phyloP scores from a whole-genome alignment of 352 stramenopile species.

The Phytophthora meadii region DNA sequence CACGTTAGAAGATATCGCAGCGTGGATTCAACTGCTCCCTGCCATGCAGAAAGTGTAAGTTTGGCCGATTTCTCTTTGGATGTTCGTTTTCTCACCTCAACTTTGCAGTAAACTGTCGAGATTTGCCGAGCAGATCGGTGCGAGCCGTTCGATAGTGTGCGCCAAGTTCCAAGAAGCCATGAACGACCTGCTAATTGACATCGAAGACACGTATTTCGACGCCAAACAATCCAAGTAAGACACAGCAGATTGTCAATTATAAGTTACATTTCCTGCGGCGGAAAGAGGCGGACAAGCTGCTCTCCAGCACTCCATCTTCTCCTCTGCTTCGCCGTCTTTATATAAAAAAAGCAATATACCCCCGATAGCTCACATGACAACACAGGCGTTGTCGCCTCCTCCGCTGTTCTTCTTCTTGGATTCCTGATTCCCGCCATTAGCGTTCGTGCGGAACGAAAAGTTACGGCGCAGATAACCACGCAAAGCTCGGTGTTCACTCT shows the following conservation, averaged over 20 bases:
- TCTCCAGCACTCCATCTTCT: constrained; percentile 15
- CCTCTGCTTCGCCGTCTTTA: constrained; percentile 18
- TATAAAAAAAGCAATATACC: constrained; percentile 33
- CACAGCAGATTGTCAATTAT: constrained; percentile 26
- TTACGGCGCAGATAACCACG: constrained; percentile 84
- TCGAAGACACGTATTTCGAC: constrained; percentile 69
- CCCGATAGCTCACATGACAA: constrained; percentile 58
- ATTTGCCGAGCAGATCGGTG: constrained; percentile 80
- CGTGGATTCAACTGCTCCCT: constrained; percentile 80
- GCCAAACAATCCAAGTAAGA: constrained; percentile 56
- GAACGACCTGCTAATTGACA: constrained; percentile 76
- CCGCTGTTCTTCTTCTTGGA: constrained; percentile 40
- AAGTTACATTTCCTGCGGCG: constrained; percentile 40
- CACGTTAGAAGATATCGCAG: constrained; percentile 73
- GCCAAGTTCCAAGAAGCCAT: constrained; percentile 77
- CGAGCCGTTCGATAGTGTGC: constrained; percentile 58
- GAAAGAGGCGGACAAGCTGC: constrained; percentile 19
- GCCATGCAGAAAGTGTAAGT: constrained; percentile 85
- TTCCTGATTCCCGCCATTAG: constrained; percentile 39
- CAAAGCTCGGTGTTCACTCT: constrained; percentile 76
- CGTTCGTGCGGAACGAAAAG: constrained; percentile 74
- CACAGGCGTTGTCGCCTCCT: constrained; percentile 64
- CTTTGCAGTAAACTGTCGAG: constrained; percentile 74
- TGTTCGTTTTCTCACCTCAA: constrained; percentile 2
- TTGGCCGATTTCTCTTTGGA: neutral